Evolutionary conservation across 2,329 filamentous ascomycete species (phyloP), one percentile per base, ranked within the genome.

Genomic region (Podosphaera xanthii): DNA sequence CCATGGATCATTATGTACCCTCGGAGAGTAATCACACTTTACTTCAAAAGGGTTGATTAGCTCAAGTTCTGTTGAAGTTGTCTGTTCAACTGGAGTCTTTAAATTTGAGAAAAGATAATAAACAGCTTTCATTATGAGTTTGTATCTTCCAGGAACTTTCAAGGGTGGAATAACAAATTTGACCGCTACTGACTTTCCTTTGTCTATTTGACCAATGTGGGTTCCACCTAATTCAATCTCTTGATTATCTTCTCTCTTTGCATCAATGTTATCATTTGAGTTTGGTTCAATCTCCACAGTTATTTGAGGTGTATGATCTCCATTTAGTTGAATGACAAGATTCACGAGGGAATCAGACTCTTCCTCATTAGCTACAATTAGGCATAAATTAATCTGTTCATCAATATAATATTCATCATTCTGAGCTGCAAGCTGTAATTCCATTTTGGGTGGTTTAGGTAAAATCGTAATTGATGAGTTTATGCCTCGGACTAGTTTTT

Each of bases 401-500:
- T 94, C 85, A 1, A 86, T 86, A 68, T 95, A 97, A 69, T 91
- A 94, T 59, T 89, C 83, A 10, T 80, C 76, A 60, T 77, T 74
- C 6, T 83, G 71, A 48, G 80, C 77, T 1, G 79, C 74, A 8
- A 87, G 72, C 34, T 74, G 77, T 53, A 98, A 80, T 64, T 87
- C 82, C 73, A 98, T 81, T 71, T 96, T 97, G 0, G 92, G 92
- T 35, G 91, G 92, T 63, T 94, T 86, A 1, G 92, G 91, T 59
- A 89, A 76, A 33, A 98, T 82, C 59, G 80, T 83, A 59, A 94
- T 78, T 1, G 73, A 72, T 40, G 78, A 74, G 7, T 78, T 72
- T 54, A 77, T 73, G 9, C 71, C 64, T 7, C 80, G 74, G 35
- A 75, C 70, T 30, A 79, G 69, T 35, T 71, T 73, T 60, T 75